Evolutionary conservation across 116 monocot genomes (phyloP).

Genomic region (Papilionanthe hybrid): DNA sequence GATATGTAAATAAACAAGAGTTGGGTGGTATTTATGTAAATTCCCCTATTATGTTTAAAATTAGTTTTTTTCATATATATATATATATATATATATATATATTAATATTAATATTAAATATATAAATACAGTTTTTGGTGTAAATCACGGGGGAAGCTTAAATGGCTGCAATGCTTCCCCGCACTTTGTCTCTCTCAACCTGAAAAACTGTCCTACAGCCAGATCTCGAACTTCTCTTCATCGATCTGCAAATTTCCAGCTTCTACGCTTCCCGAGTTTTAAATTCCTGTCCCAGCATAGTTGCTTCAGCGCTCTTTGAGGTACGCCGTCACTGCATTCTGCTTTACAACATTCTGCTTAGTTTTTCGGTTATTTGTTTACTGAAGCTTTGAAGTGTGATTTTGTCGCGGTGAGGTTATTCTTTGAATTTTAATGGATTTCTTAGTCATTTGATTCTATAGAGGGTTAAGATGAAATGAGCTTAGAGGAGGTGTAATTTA

Average conservation of each 20-base stretch:
- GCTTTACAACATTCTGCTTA: not conserved
- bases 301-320: not conserved
- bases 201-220: not conserved
- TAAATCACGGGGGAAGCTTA: too few relatives aligned
- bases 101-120: too few relatives aligned
- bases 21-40: too few relatives aligned
- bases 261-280: not conserved
- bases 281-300: not conserved
- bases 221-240: not conserved
- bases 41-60: too few relatives aligned
- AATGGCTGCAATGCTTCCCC: not conserved
- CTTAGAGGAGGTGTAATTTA: not conserved
- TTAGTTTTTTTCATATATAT: too few relatives aligned
- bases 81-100: too few relatives aligned
- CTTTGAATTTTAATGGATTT: not conserved
- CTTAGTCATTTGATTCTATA: not conserved
- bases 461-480: not conserved
- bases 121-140: too few relatives aligned
- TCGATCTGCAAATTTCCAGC: too few relatives aligned
- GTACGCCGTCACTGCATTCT: not conserved
- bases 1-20: too few relatives aligned
- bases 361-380: not conserved
- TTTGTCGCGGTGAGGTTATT: not conserved
- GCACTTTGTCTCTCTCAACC: not conserved
- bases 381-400: not conserved